Evolutionary conservation across 768 basidiomycete genomes (phyloP).

Genomic region (Boletus insuetus): DNA sequence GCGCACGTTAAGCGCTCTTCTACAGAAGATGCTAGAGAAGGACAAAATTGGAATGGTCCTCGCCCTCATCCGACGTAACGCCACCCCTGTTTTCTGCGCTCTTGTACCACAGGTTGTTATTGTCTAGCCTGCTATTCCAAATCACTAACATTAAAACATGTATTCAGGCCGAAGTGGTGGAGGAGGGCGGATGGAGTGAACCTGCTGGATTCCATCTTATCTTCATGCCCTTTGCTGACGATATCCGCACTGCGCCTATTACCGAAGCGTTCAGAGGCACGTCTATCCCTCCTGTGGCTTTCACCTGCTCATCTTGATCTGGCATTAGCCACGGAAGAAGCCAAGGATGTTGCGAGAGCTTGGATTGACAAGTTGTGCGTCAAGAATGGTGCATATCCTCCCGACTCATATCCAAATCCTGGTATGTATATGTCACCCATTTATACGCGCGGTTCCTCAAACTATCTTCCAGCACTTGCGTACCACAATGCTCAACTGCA

Average conservation of each 20-base stretch:
- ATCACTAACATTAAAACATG: neutral
- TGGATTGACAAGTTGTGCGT: constrained; percentile 80
- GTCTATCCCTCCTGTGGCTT: neutral
- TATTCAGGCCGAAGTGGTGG: constrained; percentile 62
- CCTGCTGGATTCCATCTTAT: constrained; percentile 93
- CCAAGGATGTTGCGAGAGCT: constrained; percentile 62
- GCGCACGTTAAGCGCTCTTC: constrained; percentile 84
- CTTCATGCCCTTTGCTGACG: constrained; percentile 92
- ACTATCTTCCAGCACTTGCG: constrained; percentile 47
- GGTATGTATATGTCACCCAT: constrained; percentile 44
- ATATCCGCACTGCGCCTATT: constrained; percentile 78
- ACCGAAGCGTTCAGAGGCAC: constrained; percentile 63
- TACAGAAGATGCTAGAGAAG: constrained; percentile 79
- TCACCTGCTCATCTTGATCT: neutral
- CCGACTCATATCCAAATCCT: constrained; percentile 89
- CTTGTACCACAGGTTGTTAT: constrained; percentile 76
- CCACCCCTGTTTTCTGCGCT: constrained; percentile 77
- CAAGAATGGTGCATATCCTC: constrained; percentile 79
- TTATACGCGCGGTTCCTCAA: neutral
- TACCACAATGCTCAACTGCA: constrained; percentile 90
- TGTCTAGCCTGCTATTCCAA: neutral
- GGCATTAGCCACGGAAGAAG: constrained; percentile 59
- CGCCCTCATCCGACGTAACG: constrained; percentile 63
- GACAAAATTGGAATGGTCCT: constrained; percentile 80
- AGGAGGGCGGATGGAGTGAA: constrained; percentile 71